Conservation (phyloP, 2,329 filamentous ascomycete species). For the Ophiostoma populinum region DNA sequence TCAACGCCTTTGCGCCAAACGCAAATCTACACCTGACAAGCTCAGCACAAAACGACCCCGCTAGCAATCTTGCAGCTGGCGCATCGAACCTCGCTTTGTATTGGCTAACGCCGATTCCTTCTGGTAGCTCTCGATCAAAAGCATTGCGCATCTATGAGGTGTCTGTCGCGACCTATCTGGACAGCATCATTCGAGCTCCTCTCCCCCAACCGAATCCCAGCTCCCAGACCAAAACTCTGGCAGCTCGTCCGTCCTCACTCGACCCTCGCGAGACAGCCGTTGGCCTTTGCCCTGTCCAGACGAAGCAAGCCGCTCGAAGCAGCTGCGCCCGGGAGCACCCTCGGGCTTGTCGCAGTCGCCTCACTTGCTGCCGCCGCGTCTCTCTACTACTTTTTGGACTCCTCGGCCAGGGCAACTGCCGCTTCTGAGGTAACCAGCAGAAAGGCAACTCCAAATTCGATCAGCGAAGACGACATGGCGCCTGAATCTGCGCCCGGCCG, state of each 20-base stretch:
- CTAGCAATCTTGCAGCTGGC: too few species aligned
- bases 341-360: conserved; percentile 2
- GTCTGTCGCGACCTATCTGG: not conserved
- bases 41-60: too few species aligned
- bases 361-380: conserved; percentile 3
- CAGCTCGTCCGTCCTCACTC: too few species aligned
- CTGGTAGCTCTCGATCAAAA: too few species aligned
- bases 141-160: not conserved
- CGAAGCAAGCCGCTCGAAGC: conserved; percentile 2
- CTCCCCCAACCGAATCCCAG: not conserved
- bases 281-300: too few species aligned
- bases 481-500: conserved; percentile 45
- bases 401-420: not conserved
- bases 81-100: too few species aligned
- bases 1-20: too few species aligned
- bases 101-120: not conserved
- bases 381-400: not conserved
- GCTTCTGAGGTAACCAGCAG: not conserved
- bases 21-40: too few species aligned
- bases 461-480: conserved; percentile 8
- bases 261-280: too few species aligned
- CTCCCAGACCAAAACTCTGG: too few species aligned
- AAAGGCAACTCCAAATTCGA: not conserved
- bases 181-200: not conserved
- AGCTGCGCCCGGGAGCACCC: conserved; percentile 5